phyloP scores from a whole-genome alignment of 1,284 basidiomycete species.

The Melampsora americana region DNA sequence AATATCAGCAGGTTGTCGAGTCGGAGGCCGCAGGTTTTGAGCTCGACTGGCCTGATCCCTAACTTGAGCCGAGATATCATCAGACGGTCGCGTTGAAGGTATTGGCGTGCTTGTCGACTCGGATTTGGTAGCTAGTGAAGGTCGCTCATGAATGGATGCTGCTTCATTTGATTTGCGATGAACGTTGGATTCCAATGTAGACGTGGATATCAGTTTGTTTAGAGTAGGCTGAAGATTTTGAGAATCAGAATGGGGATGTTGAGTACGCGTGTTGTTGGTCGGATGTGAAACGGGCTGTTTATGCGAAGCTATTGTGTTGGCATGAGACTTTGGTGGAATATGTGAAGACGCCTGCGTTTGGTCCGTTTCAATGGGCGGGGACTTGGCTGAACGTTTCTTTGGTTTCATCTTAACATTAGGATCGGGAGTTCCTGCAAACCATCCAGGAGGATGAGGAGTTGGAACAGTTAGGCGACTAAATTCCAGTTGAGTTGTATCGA shows the following conservation, averaged over 20 bases:
- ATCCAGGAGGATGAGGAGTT: conserved; percentile 6
- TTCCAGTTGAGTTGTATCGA: conserved; percentile 1
- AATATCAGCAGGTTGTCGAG: neutral
- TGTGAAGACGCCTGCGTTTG: neutral
- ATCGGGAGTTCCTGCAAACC: neutral
- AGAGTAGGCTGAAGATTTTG: neutral
- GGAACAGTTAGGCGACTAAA: neutral
- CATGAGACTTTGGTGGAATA: neutral
- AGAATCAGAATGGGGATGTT: neutral
- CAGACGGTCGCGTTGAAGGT: neutral
- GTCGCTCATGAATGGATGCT: neutral
- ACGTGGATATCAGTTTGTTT: neutral
- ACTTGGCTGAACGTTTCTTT: neutral
- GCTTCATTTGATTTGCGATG: neutral
- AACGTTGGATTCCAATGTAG: neutral
- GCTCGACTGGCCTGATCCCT: neutral
- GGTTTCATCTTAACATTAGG: neutral
- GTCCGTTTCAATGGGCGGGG: neutral
- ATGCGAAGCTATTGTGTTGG: no score
- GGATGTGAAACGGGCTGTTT: no score
- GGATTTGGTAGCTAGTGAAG: neutral
- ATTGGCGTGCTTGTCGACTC: neutral
- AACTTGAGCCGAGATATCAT: neutral
- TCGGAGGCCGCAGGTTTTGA: neutral
- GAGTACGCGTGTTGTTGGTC: neutral